These are phyloP conservation scores for Pittosporum tobira DNA, from an alignment of 129 eudicot species.

Conservation along the genomic window DNA sequence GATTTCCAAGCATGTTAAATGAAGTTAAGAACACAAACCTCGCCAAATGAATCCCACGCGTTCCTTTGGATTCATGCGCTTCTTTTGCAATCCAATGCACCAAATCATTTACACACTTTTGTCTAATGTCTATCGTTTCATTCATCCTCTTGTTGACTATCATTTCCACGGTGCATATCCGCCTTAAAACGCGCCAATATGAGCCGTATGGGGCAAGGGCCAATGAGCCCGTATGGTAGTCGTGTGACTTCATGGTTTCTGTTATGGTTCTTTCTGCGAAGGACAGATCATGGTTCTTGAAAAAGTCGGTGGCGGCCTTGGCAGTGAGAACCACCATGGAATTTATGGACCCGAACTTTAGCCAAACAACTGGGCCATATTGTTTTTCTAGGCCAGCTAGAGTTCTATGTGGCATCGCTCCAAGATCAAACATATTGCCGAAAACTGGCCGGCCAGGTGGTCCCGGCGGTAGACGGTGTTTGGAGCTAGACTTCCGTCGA, in stretches of 20 bases:
- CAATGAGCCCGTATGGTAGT: conserved; percentile 32
- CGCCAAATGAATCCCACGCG: conserved; percentile 15
- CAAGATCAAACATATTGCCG: conserved; percentile 67
- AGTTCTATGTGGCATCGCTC: conserved; percentile 57
- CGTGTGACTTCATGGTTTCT: conserved; percentile 37
- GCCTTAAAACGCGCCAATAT: conserved; percentile 36
- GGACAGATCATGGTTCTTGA: conserved; percentile 49
- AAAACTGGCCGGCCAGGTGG: conserved; percentile 78
- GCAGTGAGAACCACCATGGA: conserved; percentile 50
- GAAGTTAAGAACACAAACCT: conserved; percentile 12
- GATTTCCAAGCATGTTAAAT: conserved; percentile 18
- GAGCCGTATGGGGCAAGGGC: conserved; percentile 37
- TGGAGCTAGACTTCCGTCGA: neutral
- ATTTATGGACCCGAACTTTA: conserved; percentile 43
- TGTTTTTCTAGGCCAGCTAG: conserved; percentile 27
- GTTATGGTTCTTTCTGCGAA: conserved; percentile 39
- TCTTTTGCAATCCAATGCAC: neutral
- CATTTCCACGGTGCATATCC: conserved; percentile 41
- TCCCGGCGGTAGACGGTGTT: conserved; percentile 51
- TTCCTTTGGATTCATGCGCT: conserved; percentile 5
- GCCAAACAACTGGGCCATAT: conserved; percentile 62
- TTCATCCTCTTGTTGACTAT: conserved; percentile 13
- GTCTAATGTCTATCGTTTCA: neutral
- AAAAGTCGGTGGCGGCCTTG: conserved; percentile 43
- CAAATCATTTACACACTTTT: conserved; percentile 2